Evolutionary conservation across 1,284 basidiomycete genomes (phyloP).

Genomic region (Tilletia caries): DNA sequence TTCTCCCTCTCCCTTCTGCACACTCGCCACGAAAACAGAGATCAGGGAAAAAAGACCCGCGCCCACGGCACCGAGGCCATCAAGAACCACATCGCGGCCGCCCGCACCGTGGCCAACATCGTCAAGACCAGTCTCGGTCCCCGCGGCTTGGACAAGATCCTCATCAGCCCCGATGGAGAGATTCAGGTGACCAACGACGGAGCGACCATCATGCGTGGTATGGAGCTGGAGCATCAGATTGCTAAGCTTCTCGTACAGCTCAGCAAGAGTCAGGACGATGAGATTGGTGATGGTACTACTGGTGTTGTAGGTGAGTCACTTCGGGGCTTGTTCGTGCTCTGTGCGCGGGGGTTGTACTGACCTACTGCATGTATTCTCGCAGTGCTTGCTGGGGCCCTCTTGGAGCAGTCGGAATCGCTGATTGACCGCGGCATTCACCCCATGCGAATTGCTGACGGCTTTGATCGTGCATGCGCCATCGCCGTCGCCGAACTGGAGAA

Average conservation of each 20-base stretch:
- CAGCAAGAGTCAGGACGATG: slow-evolving; percentile 96
- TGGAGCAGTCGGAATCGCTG: slow-evolving; percentile 79
- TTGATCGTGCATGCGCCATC: slow-evolving; percentile 85
- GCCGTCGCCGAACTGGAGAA: slow-evolving; percentile 85
- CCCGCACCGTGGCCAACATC: slow-evolving; percentile 93
- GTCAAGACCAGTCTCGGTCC: slow-evolving; percentile 92
- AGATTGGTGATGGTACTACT: slow-evolving; percentile 98
- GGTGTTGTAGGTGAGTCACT: slow-evolving; percentile 89
- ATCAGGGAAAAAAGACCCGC: slow-evolving; percentile 91
- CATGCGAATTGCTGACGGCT: slow-evolving; percentile 96
- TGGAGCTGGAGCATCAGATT: slow-evolving; percentile 91
- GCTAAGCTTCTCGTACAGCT: slow-evolving; percentile 95
- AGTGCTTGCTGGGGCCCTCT: slow-evolving; percentile 93
- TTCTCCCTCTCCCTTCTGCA: slow-evolving; percentile 8
- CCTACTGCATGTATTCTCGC: not conserved
- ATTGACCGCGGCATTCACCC: slow-evolving; percentile 96
- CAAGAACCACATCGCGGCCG: slow-evolving; percentile 68
- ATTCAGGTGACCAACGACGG: slow-evolving; percentile 99
- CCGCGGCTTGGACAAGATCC: slow-evolving; percentile 95
- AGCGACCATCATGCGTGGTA: slow-evolving; percentile 59
- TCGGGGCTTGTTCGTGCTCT: not conserved
- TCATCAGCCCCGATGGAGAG: slow-evolving; percentile 96
- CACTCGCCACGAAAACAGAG: slow-evolving; percentile 58
- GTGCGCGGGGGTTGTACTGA: not conserved
- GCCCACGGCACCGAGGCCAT: slow-evolving; percentile 92